phyloP scores from a whole-genome alignment of 2,329 filamentous ascomycete genomes.

The Fusarium anguioides region DNA sequence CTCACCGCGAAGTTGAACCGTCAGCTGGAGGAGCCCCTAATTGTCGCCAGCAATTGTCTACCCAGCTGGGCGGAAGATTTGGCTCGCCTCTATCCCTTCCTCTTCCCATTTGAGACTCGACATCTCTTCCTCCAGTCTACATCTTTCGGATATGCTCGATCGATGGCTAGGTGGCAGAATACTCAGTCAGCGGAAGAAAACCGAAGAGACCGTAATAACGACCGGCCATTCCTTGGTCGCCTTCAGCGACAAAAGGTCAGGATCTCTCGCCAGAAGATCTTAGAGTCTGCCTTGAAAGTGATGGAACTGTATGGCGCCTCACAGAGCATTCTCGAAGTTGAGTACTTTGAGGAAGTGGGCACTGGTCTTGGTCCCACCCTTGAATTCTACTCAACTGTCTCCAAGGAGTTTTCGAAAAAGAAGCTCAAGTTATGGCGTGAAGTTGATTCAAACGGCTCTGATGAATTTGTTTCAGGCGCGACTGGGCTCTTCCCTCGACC shows the following conservation, averaged over 20 bases:
- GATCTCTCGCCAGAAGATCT: conserved; percentile 91
- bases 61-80: conserved; percentile 97
- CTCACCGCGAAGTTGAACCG: conserved; percentile 97
- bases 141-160: conserved; percentile 96
- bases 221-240: conserved; percentile 89
- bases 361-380: conserved; percentile 95
- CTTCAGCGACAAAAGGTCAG: conserved; percentile 98
- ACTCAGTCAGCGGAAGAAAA: conserved; percentile 84
- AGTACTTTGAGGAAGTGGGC: conserved; percentile 98
- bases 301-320: conserved; percentile 99
- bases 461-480: conserved; percentile 86
- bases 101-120: conserved; percentile 97
- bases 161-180: conserved; percentile 98
- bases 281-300: conserved; percentile 97
- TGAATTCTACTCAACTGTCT: conserved; percentile 98
- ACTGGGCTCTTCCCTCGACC: conserved; percentile 92
- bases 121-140: conserved; percentile 98
- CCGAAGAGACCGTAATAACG: conserved; percentile 85
- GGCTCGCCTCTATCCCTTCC: conserved; percentile 91
- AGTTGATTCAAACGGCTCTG: conserved; percentile 76
- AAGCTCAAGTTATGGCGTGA: conserved; percentile 98
- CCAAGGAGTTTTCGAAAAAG: conserved; percentile 96
- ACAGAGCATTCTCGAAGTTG: conserved; percentile 93
- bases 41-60: conserved; percentile 95
- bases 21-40: conserved; percentile 94